Percentiles rank a stretch among this genome's conserved stretches.
phyloP scores from a whole-genome alignment of 257 asterid genomes.

The Ehretia macrophylla region DNA sequence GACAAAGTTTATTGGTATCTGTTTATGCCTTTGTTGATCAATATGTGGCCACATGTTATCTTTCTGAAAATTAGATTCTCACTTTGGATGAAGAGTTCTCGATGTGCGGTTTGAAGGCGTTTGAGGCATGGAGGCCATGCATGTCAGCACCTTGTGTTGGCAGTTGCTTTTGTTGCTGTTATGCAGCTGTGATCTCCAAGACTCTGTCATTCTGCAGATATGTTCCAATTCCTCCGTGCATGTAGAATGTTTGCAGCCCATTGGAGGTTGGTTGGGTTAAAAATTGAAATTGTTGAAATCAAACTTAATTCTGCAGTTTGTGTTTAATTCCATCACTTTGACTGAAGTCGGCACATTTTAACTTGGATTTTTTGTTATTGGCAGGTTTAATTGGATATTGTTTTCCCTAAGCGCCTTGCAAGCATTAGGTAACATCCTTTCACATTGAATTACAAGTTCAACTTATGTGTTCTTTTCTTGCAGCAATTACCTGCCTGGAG shows the following conservation, averaged over 20 bases:
- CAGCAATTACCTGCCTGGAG: no score
- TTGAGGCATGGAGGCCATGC: background rate
- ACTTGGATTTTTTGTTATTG: background rate
- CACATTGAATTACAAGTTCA: background rate
- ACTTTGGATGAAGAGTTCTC: background rate
- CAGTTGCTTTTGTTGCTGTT: background rate
- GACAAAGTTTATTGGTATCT: background rate
- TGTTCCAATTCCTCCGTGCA: no score
- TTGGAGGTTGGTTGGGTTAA: background rate
- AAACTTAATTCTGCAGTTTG: background rate
- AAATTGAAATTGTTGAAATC: background rate
- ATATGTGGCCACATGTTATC: background rate
- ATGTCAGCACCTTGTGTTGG: background rate
- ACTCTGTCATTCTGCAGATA: no score
- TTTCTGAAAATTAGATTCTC: background rate
- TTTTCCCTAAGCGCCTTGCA: background rate
- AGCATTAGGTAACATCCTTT: slow-evolving; percentile 9
- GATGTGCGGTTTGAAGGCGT: background rate
- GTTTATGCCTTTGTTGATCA: background rate
- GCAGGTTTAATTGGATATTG: slow-evolving; percentile 10
- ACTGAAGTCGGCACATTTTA: background rate
- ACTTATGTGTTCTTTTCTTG: background rate
- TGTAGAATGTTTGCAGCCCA: background rate
- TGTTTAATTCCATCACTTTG: background rate
- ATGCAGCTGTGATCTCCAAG: no score